Evolutionary conservation across 2,329 filamentous ascomycete species (phyloP).

Genomic region (Setomelanomma holmii): DNA sequence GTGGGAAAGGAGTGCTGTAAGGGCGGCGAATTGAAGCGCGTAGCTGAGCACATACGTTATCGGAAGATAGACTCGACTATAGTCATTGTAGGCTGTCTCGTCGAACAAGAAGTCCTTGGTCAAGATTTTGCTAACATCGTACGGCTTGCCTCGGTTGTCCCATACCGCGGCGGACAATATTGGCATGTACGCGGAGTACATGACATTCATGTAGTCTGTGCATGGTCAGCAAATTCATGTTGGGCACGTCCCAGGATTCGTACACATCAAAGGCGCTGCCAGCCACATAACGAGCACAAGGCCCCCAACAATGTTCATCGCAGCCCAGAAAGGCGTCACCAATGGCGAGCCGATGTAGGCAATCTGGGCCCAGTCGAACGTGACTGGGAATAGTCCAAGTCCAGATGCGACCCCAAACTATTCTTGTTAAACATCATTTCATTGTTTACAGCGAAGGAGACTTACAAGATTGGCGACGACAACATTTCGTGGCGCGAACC

Average conservation of each 20-base stretch:
- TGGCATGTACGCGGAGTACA: slow-evolving; percentile 85
- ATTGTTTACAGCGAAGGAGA: too few relatives aligned
- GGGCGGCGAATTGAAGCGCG: slow-evolving; percentile 82
- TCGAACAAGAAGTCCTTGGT: slow-evolving; percentile 82
- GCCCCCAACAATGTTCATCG: slow-evolving; percentile 82
- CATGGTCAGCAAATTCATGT: slow-evolving; percentile 7
- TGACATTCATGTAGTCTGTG: slow-evolving; percentile 74
- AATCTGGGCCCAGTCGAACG: slow-evolving; percentile 91
- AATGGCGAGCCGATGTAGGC: slow-evolving; percentile 86
- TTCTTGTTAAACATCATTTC: too few relatives aligned
- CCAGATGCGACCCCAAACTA: slow-evolving; percentile 83
- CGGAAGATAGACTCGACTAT: slow-evolving; percentile 83
- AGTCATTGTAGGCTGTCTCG: slow-evolving; percentile 75
- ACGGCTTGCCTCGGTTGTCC: slow-evolving; percentile 80
- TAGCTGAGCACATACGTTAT: slow-evolving; percentile 90
- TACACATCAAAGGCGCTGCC: slow-evolving; percentile 75
- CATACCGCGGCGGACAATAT: slow-evolving; percentile 86
- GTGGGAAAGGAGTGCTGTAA: slow-evolving; percentile 80
- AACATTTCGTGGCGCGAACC: slow-evolving; percentile 87
- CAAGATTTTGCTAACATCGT: slow-evolving; percentile 81
- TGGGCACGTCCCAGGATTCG: slow-evolving; percentile 13
- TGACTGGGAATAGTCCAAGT: slow-evolving; percentile 81
- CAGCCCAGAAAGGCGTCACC: slow-evolving; percentile 85
- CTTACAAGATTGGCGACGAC: slow-evolving; percentile 77
- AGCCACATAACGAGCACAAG: slow-evolving; percentile 87